Evolutionary conservation across 2,329 filamentous ascomycete species (phyloP).

Genomic region (Cladosporium sphaerospermum): DNA sequence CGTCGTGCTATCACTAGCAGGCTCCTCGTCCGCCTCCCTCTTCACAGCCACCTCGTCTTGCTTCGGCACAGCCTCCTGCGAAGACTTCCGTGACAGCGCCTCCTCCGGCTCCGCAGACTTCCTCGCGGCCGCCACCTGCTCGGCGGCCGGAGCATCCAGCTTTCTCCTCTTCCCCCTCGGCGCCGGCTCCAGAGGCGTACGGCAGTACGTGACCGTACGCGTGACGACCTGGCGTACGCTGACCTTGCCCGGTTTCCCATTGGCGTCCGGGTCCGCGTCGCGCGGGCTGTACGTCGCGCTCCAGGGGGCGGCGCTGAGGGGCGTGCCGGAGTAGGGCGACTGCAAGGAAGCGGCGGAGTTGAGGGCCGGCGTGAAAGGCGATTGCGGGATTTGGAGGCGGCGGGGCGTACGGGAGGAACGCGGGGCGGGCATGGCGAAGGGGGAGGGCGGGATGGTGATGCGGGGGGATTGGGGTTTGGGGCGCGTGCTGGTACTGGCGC

Average conservation of each 20-base stretch:
- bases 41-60: neutral
- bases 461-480: constrained; percentile 32
- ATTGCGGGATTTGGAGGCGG: constrained; percentile 70
- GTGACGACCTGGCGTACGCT: constrained; percentile 85
- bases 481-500: constrained; percentile 12
- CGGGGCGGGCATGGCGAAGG: constrained; percentile 47
- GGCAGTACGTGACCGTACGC: constrained; percentile 85
- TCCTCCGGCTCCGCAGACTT: constrained; percentile 77
- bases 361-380: constrained; percentile 61
- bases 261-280: constrained; percentile 49
- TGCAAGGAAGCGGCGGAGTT: constrained; percentile 41
- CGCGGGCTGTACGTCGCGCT: constrained; percentile 56
- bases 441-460: constrained; percentile 38
- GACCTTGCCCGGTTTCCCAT: constrained; percentile 41
- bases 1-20: neutral
- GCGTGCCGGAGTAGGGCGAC: constrained; percentile 62
- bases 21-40: neutral
- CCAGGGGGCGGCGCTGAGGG: constrained; percentile 31
- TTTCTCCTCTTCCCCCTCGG: constrained; percentile 91
- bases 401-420: constrained; percentile 54
- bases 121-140: constrained; percentile 75
- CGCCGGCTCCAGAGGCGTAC: constrained; percentile 67
- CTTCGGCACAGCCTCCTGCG: neutral
- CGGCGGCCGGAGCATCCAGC: constrained; percentile 57
- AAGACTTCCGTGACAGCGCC: neutral